Conservation (phyloP, 176 grass and related monocot species). For the Rhynchospora pubera region DNA sequence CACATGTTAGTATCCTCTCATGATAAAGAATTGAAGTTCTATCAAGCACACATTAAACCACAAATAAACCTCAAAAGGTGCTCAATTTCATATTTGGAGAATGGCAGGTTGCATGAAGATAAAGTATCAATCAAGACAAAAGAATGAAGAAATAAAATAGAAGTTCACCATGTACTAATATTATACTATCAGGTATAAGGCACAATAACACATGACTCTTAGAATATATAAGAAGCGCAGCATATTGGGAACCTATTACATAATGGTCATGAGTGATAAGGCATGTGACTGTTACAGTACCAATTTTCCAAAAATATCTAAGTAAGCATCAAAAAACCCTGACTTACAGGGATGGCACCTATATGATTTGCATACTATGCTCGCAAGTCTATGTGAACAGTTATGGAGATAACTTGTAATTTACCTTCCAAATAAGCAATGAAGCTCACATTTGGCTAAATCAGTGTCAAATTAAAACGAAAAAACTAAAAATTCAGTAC, state of each 20-base stretch:
- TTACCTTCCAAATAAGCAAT: not conserved
- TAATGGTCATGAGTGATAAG: not conserved
- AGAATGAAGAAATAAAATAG: not conserved
- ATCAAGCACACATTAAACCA: not conserved
- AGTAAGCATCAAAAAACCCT: not conserved
- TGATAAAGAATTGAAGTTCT: not conserved
- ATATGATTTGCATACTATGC: not conserved
- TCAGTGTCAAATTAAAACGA: not conserved
- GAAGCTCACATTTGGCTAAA: not conserved
- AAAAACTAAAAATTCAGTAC: slow-evolving; percentile 27
- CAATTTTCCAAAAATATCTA: not conserved
- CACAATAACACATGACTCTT: not conserved
- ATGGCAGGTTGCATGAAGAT: not conserved
- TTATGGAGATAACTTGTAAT: not conserved
- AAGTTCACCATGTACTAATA: not conserved
- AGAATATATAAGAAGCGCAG: not conserved
- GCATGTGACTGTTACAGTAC: not conserved
- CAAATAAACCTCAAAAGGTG: not conserved
- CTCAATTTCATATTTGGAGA: not conserved
- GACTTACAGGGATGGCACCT: not conserved
- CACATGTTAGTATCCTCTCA: not conserved
- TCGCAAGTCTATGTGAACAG: not conserved
- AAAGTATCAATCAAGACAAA: not conserved
- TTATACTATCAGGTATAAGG: not conserved
- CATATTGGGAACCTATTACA: not conserved